Conservation (phyloP, 495 filamentous ascomycete genomes). For the Lepraria neglecta region DNA sequence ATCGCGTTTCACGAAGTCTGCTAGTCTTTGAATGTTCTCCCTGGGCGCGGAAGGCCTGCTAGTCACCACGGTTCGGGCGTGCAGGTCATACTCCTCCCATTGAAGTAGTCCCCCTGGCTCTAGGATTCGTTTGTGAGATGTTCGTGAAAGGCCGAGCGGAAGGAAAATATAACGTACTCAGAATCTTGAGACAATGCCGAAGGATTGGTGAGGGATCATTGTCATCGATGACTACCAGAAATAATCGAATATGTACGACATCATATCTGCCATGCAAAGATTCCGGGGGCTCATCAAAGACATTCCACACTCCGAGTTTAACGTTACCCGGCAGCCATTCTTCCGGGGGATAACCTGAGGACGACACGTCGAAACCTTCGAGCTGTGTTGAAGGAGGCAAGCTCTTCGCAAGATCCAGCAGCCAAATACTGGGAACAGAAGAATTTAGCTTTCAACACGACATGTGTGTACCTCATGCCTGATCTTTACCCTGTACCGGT, state of each 20-base stretch:
- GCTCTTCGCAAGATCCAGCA: no score
- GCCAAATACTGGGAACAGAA: no score
- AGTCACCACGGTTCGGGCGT: background rate
- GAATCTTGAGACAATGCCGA: background rate
- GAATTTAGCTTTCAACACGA: no score
- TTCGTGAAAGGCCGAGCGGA: no score
- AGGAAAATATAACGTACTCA: background rate
- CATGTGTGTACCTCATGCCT: no score
- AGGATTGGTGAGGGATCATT: background rate
- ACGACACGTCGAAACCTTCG: no score
- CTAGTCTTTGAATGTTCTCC: background rate
- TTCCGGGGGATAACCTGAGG: no score
- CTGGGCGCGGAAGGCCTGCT: background rate
- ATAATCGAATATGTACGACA: background rate
- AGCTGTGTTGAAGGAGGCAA: no score
- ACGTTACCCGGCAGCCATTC: no score
- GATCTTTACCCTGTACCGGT: no score
- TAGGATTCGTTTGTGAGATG: background rate
- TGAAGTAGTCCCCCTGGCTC: background rate
- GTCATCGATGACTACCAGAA: background rate
- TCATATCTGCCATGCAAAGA: background rate
- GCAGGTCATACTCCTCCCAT: background rate
- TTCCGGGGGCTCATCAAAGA: no score
- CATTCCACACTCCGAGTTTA: no score
- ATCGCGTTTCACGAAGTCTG: background rate